Base-by-base conservation (phyloP, 1,284 basidiomycete species). In the Cutaneotrichosporon sp. region DNA sequence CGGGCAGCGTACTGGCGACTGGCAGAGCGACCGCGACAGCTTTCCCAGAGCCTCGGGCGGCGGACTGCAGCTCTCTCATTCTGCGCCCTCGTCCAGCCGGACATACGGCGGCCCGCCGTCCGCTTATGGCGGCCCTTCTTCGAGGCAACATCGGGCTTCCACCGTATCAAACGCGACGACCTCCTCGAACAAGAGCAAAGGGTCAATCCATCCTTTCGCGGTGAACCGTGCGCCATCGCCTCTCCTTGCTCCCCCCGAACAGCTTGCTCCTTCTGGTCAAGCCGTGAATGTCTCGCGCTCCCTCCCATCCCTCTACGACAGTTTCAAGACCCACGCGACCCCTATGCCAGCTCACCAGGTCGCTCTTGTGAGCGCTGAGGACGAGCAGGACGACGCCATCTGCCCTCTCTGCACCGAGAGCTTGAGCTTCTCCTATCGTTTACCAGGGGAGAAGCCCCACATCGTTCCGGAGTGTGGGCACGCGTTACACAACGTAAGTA, bases 401-500 rank as follows among this genome's bases (percentile, higher is more conserved):
- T 82, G 81, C 55, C 80, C 80, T 0, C 73, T 82, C 16, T 82
- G 81, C 65, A 75, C 76, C 16, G 80, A 81, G 63, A 76, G 74
- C 56, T 63, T 82, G 63, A 74, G 69, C 63, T 79, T 76, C 31
- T 73, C 72, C 0, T 81, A 71, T 56, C 66, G 80, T 68, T 83
- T 93, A 22, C 91, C 89, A 0, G 95, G 96, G 18, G 96, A 99
- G 82, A 97, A 96, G 77, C 92, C 95, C 1, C 94, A 97, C 75
- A 90, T 99, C 63, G 89, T 97, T 31, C 96, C 96, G 34, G 89
- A 92, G 74, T 99, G 96, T 73, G 94, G 96, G n/a, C 96, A 99
- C 82, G 90, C 91, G 11, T 86, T 99, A 30, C 96, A 97, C 81
- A 90, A 97, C 83, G 92, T 91, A 69, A 75, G 86, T 82, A 38